phyloP scores from a whole-genome alignment of 1,139 yeast genomes.

The Spathaspora sp. region DNA sequence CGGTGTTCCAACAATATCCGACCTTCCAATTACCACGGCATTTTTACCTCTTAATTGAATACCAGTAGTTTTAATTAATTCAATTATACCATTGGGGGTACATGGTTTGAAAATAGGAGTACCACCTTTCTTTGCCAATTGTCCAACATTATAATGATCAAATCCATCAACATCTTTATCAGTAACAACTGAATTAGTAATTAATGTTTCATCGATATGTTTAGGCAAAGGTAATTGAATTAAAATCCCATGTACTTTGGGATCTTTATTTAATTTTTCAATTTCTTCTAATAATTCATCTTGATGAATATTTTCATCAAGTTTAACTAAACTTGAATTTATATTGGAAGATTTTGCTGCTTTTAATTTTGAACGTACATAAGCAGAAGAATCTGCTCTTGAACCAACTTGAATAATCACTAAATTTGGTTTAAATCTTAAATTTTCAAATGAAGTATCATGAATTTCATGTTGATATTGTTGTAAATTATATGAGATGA shows the following conservation, averaged over 20 bases:
- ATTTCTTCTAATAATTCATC: slow-evolving; percentile 56
- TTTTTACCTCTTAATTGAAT: slow-evolving; percentile 60
- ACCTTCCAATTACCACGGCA: slow-evolving; percentile 79
- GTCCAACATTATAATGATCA: slow-evolving; percentile 74
- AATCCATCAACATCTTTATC: slow-evolving; percentile 82
- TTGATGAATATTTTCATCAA: slow-evolving; percentile 57
- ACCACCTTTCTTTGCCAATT: slow-evolving; percentile 73
- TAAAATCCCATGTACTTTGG: slow-evolving; percentile 65
- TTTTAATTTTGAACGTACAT: slow-evolving; percentile 71
- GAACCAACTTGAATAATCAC: slow-evolving; percentile 74
- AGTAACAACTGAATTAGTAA: slow-evolving; percentile 66
- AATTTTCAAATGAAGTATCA: slow-evolving; percentile 23
- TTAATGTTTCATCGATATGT: slow-evolving; percentile 64
- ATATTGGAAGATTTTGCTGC: slow-evolving; percentile 72
- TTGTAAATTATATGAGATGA: slow-evolving; percentile 35
- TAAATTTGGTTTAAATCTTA: slow-evolving; percentile 58
- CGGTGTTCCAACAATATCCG: slow-evolving; percentile 83
- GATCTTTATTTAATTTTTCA: slow-evolving; percentile 58
- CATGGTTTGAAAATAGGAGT: slow-evolving; percentile 70
- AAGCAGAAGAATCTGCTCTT: slow-evolving; percentile 76
- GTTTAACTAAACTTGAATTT: slow-evolving; percentile 54
- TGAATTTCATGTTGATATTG: slow-evolving; percentile 19
- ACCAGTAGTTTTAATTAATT: slow-evolving; percentile 63
- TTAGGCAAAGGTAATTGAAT: slow-evolving; percentile 74
- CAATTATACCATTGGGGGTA: slow-evolving; percentile 77